Percentiles rank a stretch among this genome's conserved stretches.
phyloP scores from a whole-genome alignment of 2,329 filamentous ascomycete genomes.

The Claviceps pusilla region DNA sequence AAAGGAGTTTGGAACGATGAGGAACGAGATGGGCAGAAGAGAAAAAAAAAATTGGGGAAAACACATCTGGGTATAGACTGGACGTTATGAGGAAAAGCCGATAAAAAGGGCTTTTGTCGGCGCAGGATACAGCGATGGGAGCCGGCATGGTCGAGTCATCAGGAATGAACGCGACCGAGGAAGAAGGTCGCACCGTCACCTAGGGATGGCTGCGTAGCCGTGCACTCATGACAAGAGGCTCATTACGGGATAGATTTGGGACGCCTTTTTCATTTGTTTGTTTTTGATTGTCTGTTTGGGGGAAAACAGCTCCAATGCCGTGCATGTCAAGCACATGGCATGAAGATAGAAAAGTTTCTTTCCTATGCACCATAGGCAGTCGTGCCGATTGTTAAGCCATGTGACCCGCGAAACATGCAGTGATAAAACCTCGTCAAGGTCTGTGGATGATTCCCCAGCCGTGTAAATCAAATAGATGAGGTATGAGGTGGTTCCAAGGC shows the following conservation, averaged over 20 bases:
- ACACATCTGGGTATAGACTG: slow-evolving; percentile 11
- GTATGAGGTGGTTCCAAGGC: not conserved
- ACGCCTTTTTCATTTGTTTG: slow-evolving; percentile 9
- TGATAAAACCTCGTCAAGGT: not conserved
- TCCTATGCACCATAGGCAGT: not conserved
- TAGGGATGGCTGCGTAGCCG: slow-evolving; percentile 14
- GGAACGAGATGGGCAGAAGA: not conserved
- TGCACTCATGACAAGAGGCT: slow-evolving; percentile 11
- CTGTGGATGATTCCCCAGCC: not conserved
- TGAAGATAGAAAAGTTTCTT: not conserved
- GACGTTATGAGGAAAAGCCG: slow-evolving; percentile 6
- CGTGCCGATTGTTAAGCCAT: not conserved
- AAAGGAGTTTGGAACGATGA: slow-evolving; percentile 1
- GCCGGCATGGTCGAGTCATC: slow-evolving; percentile 9
- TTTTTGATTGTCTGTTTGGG: not conserved
- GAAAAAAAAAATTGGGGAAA: slow-evolving; percentile 10
- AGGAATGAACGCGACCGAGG: slow-evolving; percentile 5
- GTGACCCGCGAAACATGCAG: not conserved
- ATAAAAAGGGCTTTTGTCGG: slow-evolving; percentile 5
- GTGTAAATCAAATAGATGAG: not conserved
- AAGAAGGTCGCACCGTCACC: slow-evolving; percentile 14
- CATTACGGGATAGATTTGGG: slow-evolving; percentile 20
- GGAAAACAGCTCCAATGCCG: not conserved
- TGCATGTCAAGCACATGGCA: not conserved
- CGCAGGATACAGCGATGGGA: slow-evolving; percentile 6